Evolutionary conservation across 306 rosid species (phyloP), one percentile per base, ranked within the genome.

Genomic region (Luffa aegyptiaca): DNA sequence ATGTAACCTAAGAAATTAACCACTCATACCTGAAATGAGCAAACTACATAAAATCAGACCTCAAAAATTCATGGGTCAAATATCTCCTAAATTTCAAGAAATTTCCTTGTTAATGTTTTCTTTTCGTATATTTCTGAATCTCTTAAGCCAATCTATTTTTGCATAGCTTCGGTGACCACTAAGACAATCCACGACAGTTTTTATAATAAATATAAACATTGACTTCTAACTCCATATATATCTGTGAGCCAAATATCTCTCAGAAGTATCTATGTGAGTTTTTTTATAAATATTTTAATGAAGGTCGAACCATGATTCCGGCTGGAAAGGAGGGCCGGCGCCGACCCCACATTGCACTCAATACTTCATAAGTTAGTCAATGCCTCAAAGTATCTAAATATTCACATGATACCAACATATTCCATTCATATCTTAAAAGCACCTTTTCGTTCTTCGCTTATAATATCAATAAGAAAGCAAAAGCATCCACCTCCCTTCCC

Each of bases 241-340:
- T 26, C 1, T 26, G 31, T 26, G 31, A 26, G 31, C 31, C 31
- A 26, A 26, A 26, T 26, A 26, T 26, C 31, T 26, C 31, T 26
- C 31, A 26, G 31, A 26, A 26, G 31, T 26, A 26, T 26, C 31
- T 26, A 26, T 26, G 31, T 26, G 31, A 26, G 31, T 26, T 26
- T 26, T 26, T 26, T 26, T 26, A 26, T 26, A 26, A 26, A 26
- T 26, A 26, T 26, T 26, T 26, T 26, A 26, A 26, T 26, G 48
- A 55, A 18, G 35, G 68, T 39, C 39, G 81, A 72, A 72, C 79
- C 78, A 76, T 75, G 81, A 73, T 75, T 64, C 41, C 46, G 84
- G 88, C 77, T 71, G 63, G 68, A 65, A 61, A 75, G 82, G 76
- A 33, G 85, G 92, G 93, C 85, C 89, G 91, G 94, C 80, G 87